Base-by-base conservation (phyloP, 345 rosid species). In the Eucalyptus cladocalyx region DNA sequence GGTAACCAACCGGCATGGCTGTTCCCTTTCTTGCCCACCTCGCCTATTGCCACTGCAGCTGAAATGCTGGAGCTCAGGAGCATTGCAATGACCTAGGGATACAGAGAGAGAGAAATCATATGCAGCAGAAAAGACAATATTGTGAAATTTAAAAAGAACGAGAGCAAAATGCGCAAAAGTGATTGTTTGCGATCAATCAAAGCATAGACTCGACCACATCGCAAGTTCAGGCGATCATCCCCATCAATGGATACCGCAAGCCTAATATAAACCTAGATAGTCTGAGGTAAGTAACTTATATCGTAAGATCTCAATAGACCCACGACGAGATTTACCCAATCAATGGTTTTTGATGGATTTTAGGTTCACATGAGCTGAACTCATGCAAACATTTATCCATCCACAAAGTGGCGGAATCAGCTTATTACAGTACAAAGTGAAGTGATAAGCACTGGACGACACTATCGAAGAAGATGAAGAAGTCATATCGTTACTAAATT, bases 1-100 rank as follows among this genome's bases (percentile, higher is more conserved):
- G 97, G 95, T 7, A 94, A 90, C 97, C 97, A 95, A 14, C 97
- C 96, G 16, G 97, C 95, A 86, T 92, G 95, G 42, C 86, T 90
- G 72, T 91, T 94, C 87, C 97, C 96, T 43, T 93, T 91, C 89
- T 94, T 94, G 47, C 97, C 97, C 87, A 95, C 94, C 54, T 69
- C 69, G 53, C 93, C 97, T 90, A 94, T 90, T 86, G 95, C 95
- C 91, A 95, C 42, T 2, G 97, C 94, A 23, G 97, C 94, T 2
- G 96, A 92, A 60, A 94, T 90, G 94, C 94, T 93, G 26, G 95
- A 93, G 30, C 91, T 90, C 23, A 94, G 91, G 37, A 94, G 60
- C 89, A 91, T 32, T 16, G 93, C 90, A 24, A 88, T 48, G 28
- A 89, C 89, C 95, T 93, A 86, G 80, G 19, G 42, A 69, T 3